Base-by-base conservation (phyloP, 2,329 filamentous ascomycete genomes). In the Pseudogymnoascus verrucosus region DNA sequence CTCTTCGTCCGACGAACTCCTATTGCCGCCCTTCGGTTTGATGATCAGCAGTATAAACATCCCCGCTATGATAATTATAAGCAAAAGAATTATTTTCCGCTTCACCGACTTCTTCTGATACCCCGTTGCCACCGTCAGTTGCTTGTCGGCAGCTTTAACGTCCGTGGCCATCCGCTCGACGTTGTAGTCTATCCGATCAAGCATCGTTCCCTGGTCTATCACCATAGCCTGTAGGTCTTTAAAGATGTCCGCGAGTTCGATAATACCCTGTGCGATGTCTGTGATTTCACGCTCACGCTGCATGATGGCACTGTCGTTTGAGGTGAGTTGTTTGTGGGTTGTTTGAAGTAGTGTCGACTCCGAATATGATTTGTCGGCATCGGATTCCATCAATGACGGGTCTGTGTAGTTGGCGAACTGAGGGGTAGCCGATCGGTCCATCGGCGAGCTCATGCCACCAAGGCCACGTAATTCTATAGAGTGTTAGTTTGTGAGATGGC, bases 271-370 rank as follows among this genome's bases (percentile, higher is more conserved):
- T 1, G 95, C 95, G 67, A 99, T 99, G 70, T 97, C 93, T 73
- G 96, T 96, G 71, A 99, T 99, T 76, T 98, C 95, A 42, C 90
- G 88, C 77, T 99, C 95, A 67, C 95, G 90, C 75, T 98, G 95
- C 66, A 88, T 85, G 69, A 99, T 98, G 39, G 86, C 86, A 2
- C 87, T 82, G 73, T 98, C 93, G 72, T 96, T 92, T 64, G 87
- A 89, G 64, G 87, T 86, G 84, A 63, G 69, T 69, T 1, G 91
- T 90, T 61, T 39, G 59, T 40, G 34, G 7, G 59, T 61, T 14
- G 51, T 57, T 70, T 92, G 89, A 73, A 93, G 89, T 1, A 98
- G 82, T 0, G 93, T 91, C 0, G 89, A 89, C 76, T 97, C 92
- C 1, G 93, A 96, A 73, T 95, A 96, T 5, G 88, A 91, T 69